phyloP scores from a whole-genome alignment of 2,329 filamentous ascomycete genomes.

The Phialophora chinensis region DNA sequence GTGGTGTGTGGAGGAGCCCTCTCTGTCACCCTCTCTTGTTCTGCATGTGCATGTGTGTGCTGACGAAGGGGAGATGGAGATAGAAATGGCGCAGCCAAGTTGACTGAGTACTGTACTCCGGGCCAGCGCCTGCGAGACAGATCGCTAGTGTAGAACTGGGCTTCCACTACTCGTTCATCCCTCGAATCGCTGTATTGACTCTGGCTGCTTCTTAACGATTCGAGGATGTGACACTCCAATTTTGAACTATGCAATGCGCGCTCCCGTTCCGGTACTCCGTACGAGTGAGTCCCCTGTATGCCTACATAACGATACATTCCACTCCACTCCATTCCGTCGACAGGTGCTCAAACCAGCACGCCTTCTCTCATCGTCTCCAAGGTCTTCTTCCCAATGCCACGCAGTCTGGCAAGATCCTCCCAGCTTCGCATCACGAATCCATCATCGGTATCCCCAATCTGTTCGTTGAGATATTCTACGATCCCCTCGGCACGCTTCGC shows the following conservation, averaged over 20 bases:
- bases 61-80: too few relatives aligned
- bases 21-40: too few relatives aligned
- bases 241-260: not conserved
- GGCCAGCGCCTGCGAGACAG: not conserved
- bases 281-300: not conserved
- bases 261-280: not conserved
- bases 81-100: not conserved
- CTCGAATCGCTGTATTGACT: not conserved
- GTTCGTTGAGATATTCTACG: conserved; percentile 52
- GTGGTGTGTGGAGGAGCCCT: too few relatives aligned
- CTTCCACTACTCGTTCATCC: not conserved
- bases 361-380: conserved; percentile 56
- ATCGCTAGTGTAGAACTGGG: not conserved
- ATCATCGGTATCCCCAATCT: conserved; percentile 44
- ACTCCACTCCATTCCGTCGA: not conserved
- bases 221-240: not conserved
- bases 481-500: conserved; percentile 56
- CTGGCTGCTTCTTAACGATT: not conserved
- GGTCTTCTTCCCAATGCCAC: conserved; percentile 53
- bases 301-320: not conserved
- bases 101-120: not conserved
- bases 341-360: conserved; percentile 41
- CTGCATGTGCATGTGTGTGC: too few relatives aligned
- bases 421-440: conserved; percentile 45
- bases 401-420: conserved; percentile 50